Base-by-base conservation (phyloP, 768 basidiomycete species). In the Lentinus tigrinus region DNA sequence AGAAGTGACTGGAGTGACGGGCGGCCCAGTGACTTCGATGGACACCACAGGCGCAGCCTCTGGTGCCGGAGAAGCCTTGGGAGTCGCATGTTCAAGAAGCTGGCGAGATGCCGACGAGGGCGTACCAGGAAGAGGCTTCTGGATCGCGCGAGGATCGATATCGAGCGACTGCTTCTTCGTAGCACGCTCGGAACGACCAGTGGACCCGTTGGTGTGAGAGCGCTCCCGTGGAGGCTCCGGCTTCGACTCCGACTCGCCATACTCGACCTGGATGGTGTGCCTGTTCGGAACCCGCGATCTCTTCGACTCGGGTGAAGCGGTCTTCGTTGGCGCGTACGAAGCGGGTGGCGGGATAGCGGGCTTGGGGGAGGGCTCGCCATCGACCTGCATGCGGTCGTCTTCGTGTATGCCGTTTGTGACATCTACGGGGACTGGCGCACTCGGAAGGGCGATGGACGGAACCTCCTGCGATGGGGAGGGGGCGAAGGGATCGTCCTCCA, bases 181-280 rank as follows among this genome's bases (percentile, higher is more conserved):
- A 4, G 54, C 13, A n/a, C 56, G 61, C 38, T 60, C 61, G 23
- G 49, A 43, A 27, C n/a, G 39, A 37, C 57, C 14, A 11, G 40
- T 34, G 11, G 55, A 36, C 1, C 60, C 58, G 21, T 61, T 65
- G 28, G 48, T 39, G 1, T 44, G 54, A 1, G 61, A 11, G 3
- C 61, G 52, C 27, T 67, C 54, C 34, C 52, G 56, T 21, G 61
- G 43, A 4, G 61, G 55, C 31, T 63, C 55, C 13, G 46, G 58
- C 42, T 65, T 67, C 2, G 67, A 63, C n/a, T 70, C 70, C 5
- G 81, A 81, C 54, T 87, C 87, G 56, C 89, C 90, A 66, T 98
- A 98, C 73, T 99, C 97, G 58, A 98, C 89, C 72, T 98, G 97
- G 47, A 98, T 92, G 10, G 97, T 98, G 73, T 98, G 95, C 48